Percentiles rank a stretch among this genome's conserved stretches.
Evolutionary conservation across 192 early-diverging fungal species (phyloP).

Genomic region (Dispira simplex): DNA sequence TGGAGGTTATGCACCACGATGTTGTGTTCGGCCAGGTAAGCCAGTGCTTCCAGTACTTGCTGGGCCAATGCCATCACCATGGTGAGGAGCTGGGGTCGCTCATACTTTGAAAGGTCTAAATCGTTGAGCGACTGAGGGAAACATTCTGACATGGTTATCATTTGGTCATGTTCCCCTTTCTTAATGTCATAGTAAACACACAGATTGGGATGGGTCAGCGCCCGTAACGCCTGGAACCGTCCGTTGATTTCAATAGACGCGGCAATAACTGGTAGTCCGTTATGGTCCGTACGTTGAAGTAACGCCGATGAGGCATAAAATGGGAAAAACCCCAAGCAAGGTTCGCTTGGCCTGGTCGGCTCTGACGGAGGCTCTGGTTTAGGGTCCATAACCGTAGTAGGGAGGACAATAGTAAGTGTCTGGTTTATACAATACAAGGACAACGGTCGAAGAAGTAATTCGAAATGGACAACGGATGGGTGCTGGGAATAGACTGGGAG

Average conservation of each 20-base stretch:
- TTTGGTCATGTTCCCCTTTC: constrained; percentile 41
- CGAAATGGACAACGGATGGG: no score
- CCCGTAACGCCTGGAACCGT: constrained; percentile 27
- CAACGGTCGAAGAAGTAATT: no score
- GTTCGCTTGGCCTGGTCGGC: background rate
- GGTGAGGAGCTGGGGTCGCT: no score
- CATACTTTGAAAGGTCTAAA: background rate
- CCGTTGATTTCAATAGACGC: constrained; percentile 32
- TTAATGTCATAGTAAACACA: constrained; percentile 46
- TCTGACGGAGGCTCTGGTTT: background rate
- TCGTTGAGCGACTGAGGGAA: constrained; percentile 17
- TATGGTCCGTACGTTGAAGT: background rate
- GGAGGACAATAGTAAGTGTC: no score
- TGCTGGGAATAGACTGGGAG: no score
- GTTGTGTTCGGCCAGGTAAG: constrained; percentile 27
- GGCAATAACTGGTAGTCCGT: constrained; percentile 12
- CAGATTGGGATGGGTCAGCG: constrained; percentile 36
- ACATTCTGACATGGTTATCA: constrained; percentile 28
- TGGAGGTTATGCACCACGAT: constrained; percentile 29
- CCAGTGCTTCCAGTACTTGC: constrained; percentile 33
- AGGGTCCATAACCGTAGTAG: no score
- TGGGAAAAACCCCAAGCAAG: constrained; percentile 1
- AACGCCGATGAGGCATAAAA: background rate
- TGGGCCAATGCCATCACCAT: background rate
- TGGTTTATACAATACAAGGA: no score